These are phyloP conservation scores for Colletotrichum higginsianum DNA, from an alignment of 2,329 filamentous ascomycete genomes.

Conservation along the genomic window DNA sequence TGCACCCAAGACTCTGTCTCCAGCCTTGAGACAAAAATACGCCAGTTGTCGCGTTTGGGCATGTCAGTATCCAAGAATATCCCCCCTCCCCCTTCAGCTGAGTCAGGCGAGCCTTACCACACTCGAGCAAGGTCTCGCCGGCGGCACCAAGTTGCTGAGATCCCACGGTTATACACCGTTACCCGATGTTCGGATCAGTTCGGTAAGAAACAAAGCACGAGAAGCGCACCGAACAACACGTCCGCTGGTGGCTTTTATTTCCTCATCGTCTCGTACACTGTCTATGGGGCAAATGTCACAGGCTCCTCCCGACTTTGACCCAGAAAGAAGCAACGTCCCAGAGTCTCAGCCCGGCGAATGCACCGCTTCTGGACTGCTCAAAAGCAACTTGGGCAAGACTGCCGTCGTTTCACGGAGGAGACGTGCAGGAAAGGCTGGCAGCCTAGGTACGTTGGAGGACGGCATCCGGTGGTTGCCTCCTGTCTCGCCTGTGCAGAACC, in stretches of 20 bases:
- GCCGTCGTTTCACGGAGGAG: slow-evolving; percentile 29
- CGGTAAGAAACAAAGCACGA: neutral
- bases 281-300: neutral
- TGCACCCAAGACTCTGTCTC: slow-evolving; percentile 30
- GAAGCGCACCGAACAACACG: neutral
- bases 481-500: slow-evolving; percentile 24
- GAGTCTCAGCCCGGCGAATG: slow-evolving; percentile 17
- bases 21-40: slow-evolving; percentile 2
- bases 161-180: slow-evolving; percentile 6
- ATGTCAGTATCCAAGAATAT: slow-evolving; percentile 30
- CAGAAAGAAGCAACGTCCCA: slow-evolving; percentile 17
- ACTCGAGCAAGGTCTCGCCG: neutral
- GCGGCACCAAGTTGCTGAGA: neutral
- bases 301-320: neutral
- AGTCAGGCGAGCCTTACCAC: slow-evolving; percentile 15
- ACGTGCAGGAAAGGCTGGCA: slow-evolving; percentile 12
- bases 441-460: neutral
- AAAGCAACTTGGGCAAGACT: slow-evolving; percentile 19
- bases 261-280: neutral
- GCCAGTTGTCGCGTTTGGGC: neutral
- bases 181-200: neutral
- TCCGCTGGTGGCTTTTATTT: neutral
- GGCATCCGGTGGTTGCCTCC: slow-evolving; percentile 1
- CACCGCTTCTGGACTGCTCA: slow-evolving; percentile 9
- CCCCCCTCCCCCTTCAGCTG: slow-evolving; percentile 20